These are phyloP conservation scores for Gracilaria gracilis DNA, from an alignment of 23 red algal species.

Conservation along the genomic window DNA sequence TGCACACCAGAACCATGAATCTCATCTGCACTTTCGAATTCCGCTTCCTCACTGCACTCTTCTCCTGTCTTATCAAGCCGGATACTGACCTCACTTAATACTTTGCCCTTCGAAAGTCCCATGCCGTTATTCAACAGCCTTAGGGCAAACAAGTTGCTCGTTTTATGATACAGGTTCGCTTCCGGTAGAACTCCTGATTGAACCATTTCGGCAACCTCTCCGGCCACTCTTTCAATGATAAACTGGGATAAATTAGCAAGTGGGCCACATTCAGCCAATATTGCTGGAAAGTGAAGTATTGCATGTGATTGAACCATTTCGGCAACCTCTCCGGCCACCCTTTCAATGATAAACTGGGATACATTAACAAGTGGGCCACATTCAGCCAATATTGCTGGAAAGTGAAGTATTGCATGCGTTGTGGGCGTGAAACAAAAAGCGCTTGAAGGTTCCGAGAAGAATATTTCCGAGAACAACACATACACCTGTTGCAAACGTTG, in stretches of 20 bases:
- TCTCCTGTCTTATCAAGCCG: too few relatives aligned
- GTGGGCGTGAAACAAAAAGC: background rate
- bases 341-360: background rate
- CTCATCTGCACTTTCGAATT: too few relatives aligned
- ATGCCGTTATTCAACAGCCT: background rate
- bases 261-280: background rate
- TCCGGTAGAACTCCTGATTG: background rate
- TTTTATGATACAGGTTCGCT: background rate
- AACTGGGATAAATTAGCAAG: constrained; percentile 1
- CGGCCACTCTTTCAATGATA: background rate
- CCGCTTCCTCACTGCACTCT: too few relatives aligned
- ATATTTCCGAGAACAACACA: too few relatives aligned
- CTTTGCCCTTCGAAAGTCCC: too few relatives aligned
- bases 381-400: background rate
- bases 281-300: constrained; percentile 6
- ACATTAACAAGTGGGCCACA: background rate
- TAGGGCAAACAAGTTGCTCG: background rate
- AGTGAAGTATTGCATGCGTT: constrained; percentile 10
- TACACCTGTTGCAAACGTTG: too few relatives aligned
- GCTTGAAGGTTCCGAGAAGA: too few relatives aligned
- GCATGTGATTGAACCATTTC: background rate
- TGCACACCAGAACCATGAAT: too few relatives aligned
- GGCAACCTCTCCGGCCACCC: background rate
- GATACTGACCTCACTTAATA: too few relatives aligned
- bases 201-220: background rate